A percentile compares a stretch with the other conserved stretches of the same genome.
These are phyloP conservation scores for Aspergillus sp. DNA, from an alignment of 2,329 filamentous ascomycete genomes.

Conservation along the genomic window DNA sequence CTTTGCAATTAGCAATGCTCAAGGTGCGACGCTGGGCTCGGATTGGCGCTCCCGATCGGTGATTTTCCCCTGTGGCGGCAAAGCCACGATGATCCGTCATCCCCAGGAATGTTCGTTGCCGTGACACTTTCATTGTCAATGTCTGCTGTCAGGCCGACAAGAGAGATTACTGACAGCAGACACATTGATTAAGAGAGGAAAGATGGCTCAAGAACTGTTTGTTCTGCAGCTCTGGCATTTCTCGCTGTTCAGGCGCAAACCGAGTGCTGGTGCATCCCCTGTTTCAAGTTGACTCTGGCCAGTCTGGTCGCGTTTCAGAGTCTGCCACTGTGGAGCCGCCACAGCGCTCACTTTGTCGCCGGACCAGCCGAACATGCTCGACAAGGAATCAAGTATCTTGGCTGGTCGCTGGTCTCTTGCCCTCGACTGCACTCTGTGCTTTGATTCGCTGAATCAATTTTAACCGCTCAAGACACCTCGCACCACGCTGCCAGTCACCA, in stretches of 20 bases:
- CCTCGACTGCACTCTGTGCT: neutral
- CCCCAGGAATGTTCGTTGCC: conserved; percentile 16
- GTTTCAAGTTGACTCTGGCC: conserved; percentile 22
- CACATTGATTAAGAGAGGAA: neutral
- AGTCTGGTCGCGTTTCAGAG: conserved; percentile 23
- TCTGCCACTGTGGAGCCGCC: conserved; percentile 5
- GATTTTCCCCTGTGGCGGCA: conserved; percentile 13
- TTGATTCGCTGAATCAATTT: conserved; percentile 20
- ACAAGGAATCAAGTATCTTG: conserved; percentile 23
- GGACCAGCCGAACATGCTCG: conserved; percentile 22
- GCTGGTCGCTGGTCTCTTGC: conserved; percentile 6
- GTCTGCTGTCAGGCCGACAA: neutral
- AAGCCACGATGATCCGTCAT: conserved; percentile 5
- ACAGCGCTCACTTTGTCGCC: conserved; percentile 14
- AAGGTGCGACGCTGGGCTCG: conserved; percentile 8
- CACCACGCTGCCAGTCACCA: conserved; percentile 9
- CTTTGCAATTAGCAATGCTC: neutral
- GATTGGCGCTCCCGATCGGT: conserved; percentile 20
- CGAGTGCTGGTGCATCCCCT: conserved; percentile 14
- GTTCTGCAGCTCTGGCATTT: neutral
- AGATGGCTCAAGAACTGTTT: neutral
- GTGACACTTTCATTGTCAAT: neutral
- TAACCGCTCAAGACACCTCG: conserved; percentile 5
- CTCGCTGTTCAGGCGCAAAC: neutral
- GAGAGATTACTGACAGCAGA: neutral